Conservation (phyloP, 164 flowering plant genomes). For the Vitis rupestris region DNA sequence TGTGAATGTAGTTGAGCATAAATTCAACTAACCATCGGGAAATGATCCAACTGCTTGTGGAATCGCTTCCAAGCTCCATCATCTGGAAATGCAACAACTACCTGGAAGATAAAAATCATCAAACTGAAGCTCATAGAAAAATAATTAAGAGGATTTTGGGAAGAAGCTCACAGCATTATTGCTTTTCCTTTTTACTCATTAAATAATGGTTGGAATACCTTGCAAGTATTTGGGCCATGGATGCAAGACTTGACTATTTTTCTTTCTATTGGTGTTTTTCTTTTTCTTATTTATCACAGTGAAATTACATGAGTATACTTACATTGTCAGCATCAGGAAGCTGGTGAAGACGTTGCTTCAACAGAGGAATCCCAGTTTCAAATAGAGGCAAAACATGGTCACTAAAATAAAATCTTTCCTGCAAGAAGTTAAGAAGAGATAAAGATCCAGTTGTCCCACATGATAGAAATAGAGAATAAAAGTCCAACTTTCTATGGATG, state of each 20-base stretch:
- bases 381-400: conserved; percentile 90
- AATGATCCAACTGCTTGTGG: conserved; percentile 84
- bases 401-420: conserved; percentile 97
- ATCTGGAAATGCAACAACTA: conserved; percentile 92
- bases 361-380: conserved; percentile 90
- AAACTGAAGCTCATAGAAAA: background rate
- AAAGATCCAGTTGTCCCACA: background rate
- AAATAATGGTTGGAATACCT: too few relatives aligned
- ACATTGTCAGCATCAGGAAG: conserved; percentile 86
- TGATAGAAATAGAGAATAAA: background rate
- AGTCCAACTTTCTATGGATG: too few relatives aligned
- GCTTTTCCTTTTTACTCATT: too few relatives aligned
- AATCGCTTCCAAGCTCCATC: conserved; percentile 99
- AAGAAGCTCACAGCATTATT: too few relatives aligned
- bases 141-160: background rate
- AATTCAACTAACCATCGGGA: conserved; percentile 59
- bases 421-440: conserved; percentile 13
- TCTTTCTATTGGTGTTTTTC: too few relatives aligned
- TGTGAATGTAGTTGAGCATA: background rate
- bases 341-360: conserved; percentile 81
- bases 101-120: conserved; percentile 32
- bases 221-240: too few relatives aligned
- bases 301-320: conserved; percentile 16
- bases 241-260: background rate
- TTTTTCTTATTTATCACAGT: too few relatives aligned